A percentile compares a stretch with the other conserved stretches of the same genome.
Conservation (phyloP, 352 stramenopile species). For the Elongisporangium undulatum region DNA sequence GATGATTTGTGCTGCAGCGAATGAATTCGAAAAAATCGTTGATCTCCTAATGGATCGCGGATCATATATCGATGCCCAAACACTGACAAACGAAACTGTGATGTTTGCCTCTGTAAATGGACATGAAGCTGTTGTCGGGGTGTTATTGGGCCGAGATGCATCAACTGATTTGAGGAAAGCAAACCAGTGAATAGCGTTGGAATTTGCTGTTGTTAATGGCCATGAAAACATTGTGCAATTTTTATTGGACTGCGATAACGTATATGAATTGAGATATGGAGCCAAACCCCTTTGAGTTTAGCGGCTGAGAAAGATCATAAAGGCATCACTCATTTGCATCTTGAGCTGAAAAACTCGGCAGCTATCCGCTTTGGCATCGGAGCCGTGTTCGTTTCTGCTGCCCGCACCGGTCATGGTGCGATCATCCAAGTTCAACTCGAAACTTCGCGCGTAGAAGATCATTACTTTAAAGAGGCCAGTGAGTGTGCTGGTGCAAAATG, state of each 20-base stretch:
- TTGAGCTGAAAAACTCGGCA: too few relatives aligned
- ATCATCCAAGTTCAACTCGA: too few relatives aligned
- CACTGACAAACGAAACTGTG: not conserved
- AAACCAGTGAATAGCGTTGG: not conserved
- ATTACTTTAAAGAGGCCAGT: too few relatives aligned
- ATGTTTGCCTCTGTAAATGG: not conserved
- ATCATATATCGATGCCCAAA: not conserved
- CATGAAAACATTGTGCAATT: not conserved
- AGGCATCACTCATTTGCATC: too few relatives aligned
- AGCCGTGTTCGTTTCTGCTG: too few relatives aligned
- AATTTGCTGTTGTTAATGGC: not conserved
- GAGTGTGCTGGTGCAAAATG: too few relatives aligned
- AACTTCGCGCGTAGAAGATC: too few relatives aligned
- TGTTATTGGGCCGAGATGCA: not conserved
- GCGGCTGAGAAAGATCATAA: too few relatives aligned
- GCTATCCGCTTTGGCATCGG: too few relatives aligned
- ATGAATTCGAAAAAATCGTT: not conserved
- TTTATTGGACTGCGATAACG: not conserved
- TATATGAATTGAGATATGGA: not conserved
- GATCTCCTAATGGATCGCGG: not conserved
- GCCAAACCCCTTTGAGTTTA: too few relatives aligned
- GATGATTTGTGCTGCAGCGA: not conserved
- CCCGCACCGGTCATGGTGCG: too few relatives aligned
- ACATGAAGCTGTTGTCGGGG: not conserved
- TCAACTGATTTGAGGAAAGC: not conserved